Evolutionary conservation across 164 flowering plant genomes (phyloP), one percentile per base, ranked within the genome.

Genomic region (Amborella trichopoda): DNA sequence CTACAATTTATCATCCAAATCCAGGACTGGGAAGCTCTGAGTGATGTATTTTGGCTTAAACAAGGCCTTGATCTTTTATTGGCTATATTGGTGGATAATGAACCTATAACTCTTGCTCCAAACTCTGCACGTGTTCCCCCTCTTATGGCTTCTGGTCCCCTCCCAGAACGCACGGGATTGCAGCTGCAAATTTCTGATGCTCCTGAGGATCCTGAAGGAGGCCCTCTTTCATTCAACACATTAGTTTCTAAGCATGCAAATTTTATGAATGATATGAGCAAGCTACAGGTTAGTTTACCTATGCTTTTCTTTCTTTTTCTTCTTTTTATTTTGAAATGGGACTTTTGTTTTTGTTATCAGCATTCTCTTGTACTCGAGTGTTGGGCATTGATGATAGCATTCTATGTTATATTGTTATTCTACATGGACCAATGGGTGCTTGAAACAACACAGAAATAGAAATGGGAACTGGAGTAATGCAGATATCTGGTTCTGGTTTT

Each of bases 21-120:
- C 50, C 99, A 93, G 66, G 96, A 93, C 55, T 88, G 99, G 99
- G 93, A 85, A 66, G 89, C 97, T 33, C 52, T 93, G 44, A 78
- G 95, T 64, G 96, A 93, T 73, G 95, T 88, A 33, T 93, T 93
- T 66, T 93, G 99, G 99, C 80, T 93, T 43, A 93, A 93, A 46
- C 99, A 93, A 64, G 99, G 96, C 17, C 94, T 93, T 40, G 99
- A 93, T 74, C 99, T 93, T 65, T 83, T 93, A 52, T 64, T 93
- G 26, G 94, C 99, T 45, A 66, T 85, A 21, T 64, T 93, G 53
- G 81, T 88, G 10, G 95, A 79, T 67, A 75, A 81, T 54, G 80
- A 77, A 51, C 83, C 95, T 34, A 88, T 88, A 13, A 78, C 91
- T 19, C 84, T 88, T 38, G 94, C 95, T 66, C 88, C 96, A 62